Conservation (phyloP, 1,284 basidiomycete genomes). For the Ceratobasidium sp. region DNA sequence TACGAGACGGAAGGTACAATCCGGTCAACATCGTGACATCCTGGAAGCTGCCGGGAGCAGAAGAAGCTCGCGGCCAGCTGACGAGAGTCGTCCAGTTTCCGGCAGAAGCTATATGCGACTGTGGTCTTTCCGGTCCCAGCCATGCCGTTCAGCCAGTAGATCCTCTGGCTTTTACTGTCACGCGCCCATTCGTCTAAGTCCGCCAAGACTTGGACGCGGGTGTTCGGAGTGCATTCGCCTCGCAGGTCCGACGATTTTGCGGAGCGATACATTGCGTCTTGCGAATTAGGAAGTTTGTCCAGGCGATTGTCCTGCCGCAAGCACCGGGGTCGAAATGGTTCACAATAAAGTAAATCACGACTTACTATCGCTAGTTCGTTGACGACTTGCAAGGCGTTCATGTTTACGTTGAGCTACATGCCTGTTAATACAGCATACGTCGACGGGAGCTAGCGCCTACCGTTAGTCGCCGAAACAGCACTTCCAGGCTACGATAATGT, state of each 20-base stretch:
- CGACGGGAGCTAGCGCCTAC: background rate
- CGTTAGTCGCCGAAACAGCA: background rate
- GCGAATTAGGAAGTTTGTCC: background rate
- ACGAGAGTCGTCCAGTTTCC: background rate
- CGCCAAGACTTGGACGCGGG: background rate
- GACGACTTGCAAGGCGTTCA: background rate
- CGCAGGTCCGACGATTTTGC: background rate
- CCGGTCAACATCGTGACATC: background rate
- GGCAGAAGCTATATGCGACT: background rate
- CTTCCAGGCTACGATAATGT: background rate
- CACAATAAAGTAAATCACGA: background rate
- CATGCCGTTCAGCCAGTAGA: background rate
- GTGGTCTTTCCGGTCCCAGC: too few species aligned
- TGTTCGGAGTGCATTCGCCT: background rate
- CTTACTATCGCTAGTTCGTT: background rate
- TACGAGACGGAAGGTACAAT: constrained; percentile 7
- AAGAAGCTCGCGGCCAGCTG: constrained; percentile 11
- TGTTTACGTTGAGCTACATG: constrained; percentile 5
- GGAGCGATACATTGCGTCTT: background rate
- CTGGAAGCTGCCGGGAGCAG: constrained; percentile 12
- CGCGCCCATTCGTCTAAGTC: background rate
- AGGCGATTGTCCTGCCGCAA: background rate
- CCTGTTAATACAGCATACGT: background rate
- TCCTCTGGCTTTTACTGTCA: background rate
- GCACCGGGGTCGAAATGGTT: background rate